Base-by-base conservation (phyloP, 2,329 filamentous ascomycete genomes). In the Mollisia scopiformis region DNA sequence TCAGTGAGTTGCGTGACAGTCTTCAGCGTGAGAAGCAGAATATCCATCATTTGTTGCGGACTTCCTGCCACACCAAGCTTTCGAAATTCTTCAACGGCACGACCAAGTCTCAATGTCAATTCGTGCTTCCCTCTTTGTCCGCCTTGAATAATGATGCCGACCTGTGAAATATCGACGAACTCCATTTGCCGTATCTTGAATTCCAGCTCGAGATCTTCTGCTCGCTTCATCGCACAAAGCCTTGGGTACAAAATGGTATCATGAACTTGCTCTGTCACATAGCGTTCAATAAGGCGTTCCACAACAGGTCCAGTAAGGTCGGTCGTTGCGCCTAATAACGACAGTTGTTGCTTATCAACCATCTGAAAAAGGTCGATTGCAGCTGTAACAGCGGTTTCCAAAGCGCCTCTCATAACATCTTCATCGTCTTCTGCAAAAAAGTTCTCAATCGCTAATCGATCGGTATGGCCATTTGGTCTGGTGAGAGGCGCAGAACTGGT, bases 351-450 rank as follows among this genome's bases (percentile, higher is more conserved):
- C 74, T 97, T 97, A 74, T 99, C 95, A 6, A 99, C 94, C 62
- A 88, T 88, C 71, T 98, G 94, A 68, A 99, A 99, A 1, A 98
- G 82, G 71, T 99, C 95, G 67, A 99, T 98, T 0, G 93, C 95
- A 10, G 91, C 86, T 10, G 92, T 97, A 11, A 99, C 91, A 1
- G 94, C 93, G 1, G 91, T 96, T 76, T 99, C 95, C 14, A 98
- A 79, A 16, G 93, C 92, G 23, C 88, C 88, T 58, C 94, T 84
- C 88, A 99, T 94, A 30, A 92, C 83, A 67, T 96, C 90, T 74
- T 98, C 95, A 67, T 97, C 93, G 61, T 97, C 93, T 68, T 95
- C 92, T 51, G 91, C 87, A 71, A 90, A 93, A 61, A 90, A 87
- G 55, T 88, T 79, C 71, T 89, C 85, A 31, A 82, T 82, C 3